Evolutionary conservation across 2,329 filamentous ascomycete species (phyloP).

Genomic region (Penicillium sp.): DNA sequence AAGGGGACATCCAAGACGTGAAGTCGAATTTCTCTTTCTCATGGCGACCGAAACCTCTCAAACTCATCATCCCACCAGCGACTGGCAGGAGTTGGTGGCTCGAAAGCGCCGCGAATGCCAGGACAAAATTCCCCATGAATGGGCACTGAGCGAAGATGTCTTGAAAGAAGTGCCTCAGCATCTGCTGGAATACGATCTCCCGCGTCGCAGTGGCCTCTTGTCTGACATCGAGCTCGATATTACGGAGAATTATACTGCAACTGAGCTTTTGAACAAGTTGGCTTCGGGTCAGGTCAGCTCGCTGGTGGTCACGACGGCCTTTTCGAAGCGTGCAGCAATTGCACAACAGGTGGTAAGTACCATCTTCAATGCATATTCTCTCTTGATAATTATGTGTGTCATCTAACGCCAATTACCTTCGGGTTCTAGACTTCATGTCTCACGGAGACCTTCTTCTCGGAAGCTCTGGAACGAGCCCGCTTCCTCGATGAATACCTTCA

Average conservation of each 20-base stretch:
- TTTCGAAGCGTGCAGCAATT: conserved; percentile 49
- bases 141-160: conserved; percentile 34
- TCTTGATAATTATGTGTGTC: background rate
- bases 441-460: conserved; percentile 47
- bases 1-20: background rate
- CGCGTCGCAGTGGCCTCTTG: conserved; percentile 51
- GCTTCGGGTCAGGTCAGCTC: conserved; percentile 30
- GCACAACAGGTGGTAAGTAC: conserved; percentile 44
- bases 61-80: background rate
- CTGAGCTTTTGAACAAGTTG: conserved; percentile 29
- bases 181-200: conserved; percentile 32
- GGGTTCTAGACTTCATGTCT: conserved; percentile 39
- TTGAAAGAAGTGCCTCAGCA: conserved; percentile 16
- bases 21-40: background rate
- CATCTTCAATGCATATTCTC: background rate
- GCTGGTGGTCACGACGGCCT: conserved; percentile 38
- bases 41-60: conserved; percentile 17
- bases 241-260: conserved; percentile 43
- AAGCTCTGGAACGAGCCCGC: conserved; percentile 45
- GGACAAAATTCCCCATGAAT: conserved; percentile 42
- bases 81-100: conserved; percentile 33
- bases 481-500: conserved; percentile 44
- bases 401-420: background rate
- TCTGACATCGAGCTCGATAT: conserved; percentile 55
- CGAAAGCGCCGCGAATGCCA: conserved; percentile 39